Base-by-base conservation (phyloP, 345 rosid genomes). In the Hibiscus tridactylites region DNA sequence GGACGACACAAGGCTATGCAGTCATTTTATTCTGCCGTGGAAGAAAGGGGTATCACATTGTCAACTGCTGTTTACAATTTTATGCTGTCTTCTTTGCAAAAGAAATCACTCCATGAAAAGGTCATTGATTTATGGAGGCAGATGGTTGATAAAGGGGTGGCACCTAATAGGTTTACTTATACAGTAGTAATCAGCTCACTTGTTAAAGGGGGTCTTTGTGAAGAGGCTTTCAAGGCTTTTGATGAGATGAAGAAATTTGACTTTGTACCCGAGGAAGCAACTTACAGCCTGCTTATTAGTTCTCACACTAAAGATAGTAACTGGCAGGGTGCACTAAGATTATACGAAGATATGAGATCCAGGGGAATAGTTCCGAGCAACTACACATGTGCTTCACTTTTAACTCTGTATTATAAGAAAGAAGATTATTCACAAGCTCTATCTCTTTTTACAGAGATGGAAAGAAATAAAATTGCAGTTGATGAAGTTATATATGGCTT, bases 401-500 rank as follows among this genome's bases (percentile, higher is more conserved):
- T 93, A 62, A 83, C 87, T n/a, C 68, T 91, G 42, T 93, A 85
- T 73, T 93, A 90, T 81, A 91, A 86, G 74, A 87, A 68, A 9
- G 86, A 82, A 78, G 88, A 93, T 66, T 93, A 86, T 69, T 80
- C 94, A 42, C 88, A 85, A 82, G 98, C 97, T 5, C 89, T 93
- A 60, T 77, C 92, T 68, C 97, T 93, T 77, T 93, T 93, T 75
- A 79, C 82, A 1, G 94, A 91, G 78, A 93, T 93, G 98, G 92
- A 85, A 52, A 87, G 73, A 33, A 67, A 81, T 61, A 89, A 76
- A 80, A 78, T 88, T 70, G 74, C 77, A 13, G 89, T 84, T 56
- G 98, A 93, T 81, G 97, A 93, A 83, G 97, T 91, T 72, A 93
- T 93, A 58, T 87, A 87, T 56, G 97, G 98, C 37, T 78, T 91